Evolutionary conservation across 768 basidiomycete genomes (phyloP).

Genomic region (Amanita pseudoporphyria): DNA sequence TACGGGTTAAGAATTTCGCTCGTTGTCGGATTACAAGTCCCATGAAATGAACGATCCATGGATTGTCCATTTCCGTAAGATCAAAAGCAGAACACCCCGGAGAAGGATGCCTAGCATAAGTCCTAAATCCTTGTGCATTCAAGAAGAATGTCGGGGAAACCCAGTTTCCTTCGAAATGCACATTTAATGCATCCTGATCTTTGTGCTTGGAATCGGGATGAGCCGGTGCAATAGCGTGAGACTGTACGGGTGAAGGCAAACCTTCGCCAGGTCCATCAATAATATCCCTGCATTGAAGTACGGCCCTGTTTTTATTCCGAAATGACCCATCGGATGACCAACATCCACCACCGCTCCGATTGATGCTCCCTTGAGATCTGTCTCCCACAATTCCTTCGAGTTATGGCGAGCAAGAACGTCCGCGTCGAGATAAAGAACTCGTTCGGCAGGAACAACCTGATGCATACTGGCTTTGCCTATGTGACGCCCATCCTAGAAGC

Average conservation of each 20-base stretch:
- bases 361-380: constrained; percentile 29
- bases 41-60: constrained; percentile 47
- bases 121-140: constrained; percentile 52
- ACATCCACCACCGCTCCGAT: constrained; percentile 40
- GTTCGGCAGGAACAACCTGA: constrained; percentile 35
- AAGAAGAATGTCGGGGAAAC: constrained; percentile 29
- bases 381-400: constrained; percentile 33
- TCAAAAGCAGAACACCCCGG: constrained; percentile 24
- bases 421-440: constrained; percentile 43
- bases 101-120: constrained; percentile 31
- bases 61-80: constrained; percentile 27
- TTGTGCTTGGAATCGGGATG: constrained; percentile 22
- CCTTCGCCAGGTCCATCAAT: constrained; percentile 35
- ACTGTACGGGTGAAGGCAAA: constrained; percentile 19
- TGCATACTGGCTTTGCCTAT: constrained; percentile 45
- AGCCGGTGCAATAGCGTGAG: constrained; percentile 17
- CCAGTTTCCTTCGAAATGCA: constrained; percentile 35
- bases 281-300: constrained; percentile 54
- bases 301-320: constrained; percentile 16
- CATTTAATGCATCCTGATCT: constrained; percentile 47
- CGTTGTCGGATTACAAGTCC: constrained; percentile 41
- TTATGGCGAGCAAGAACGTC: constrained; percentile 37
- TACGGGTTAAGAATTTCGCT: constrained; percentile 37
- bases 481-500: constrained; percentile 18
- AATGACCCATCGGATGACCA: constrained; percentile 40